A percentile compares a stretch with the other conserved stretches of the same genome.
Conservation (phyloP, 441 rosid genomes). For the Geranium incanum region DNA sequence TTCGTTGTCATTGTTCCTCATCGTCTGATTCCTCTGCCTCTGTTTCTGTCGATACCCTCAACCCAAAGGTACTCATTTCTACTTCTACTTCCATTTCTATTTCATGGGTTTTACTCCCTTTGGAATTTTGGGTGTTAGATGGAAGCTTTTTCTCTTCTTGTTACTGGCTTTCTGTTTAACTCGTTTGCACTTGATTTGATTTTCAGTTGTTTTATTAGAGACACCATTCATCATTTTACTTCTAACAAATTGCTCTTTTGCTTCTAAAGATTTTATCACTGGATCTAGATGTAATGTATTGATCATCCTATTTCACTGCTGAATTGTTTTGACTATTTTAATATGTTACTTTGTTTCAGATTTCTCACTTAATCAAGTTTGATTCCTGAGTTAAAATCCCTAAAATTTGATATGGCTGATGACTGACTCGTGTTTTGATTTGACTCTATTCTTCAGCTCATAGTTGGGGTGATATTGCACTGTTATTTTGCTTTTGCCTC, state of each 20-base stretch:
- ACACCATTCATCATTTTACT: too few relatives aligned
- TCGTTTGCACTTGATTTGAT: too few relatives aligned
- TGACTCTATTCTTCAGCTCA: neutral
- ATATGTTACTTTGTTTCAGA: neutral
- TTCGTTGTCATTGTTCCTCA: neutral
- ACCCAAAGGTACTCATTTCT: neutral
- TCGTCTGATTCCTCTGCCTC: neutral
- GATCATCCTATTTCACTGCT: too few relatives aligned
- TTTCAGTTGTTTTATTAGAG: too few relatives aligned
- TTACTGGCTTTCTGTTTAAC: neutral
- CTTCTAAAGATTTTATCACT: too few relatives aligned
- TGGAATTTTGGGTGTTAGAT: too few relatives aligned
- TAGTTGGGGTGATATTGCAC: neutral
- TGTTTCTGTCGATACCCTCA: constrained; percentile 2
- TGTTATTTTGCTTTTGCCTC: neutral
- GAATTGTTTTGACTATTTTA: too few relatives aligned
- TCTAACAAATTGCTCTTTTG: too few relatives aligned
- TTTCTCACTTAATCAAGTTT: neutral
- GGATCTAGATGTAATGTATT: too few relatives aligned
- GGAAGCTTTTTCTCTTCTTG: too few relatives aligned
- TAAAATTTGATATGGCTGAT: neutral
- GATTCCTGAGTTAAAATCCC: too few relatives aligned
- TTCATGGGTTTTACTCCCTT: neutral
- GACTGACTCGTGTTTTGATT: neutral
- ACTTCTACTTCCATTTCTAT: neutral